These are phyloP conservation scores for Penicillium janthinellum DNA, from an alignment of 2,329 filamentous ascomycete species.

Conservation along the genomic window DNA sequence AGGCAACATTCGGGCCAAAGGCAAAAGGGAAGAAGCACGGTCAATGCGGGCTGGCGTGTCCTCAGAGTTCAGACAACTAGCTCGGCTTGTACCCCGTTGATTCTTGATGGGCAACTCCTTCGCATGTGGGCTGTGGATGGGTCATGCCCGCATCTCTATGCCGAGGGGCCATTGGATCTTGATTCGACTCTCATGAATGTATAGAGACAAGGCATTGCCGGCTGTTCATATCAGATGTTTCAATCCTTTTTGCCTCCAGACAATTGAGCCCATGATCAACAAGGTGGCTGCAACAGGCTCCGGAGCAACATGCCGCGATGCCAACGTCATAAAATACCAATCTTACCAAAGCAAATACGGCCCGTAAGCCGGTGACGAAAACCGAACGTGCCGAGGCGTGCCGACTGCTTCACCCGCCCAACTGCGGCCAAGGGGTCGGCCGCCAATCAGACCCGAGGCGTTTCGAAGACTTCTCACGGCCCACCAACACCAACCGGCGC, in stretches of 20 bases:
- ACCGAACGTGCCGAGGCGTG: constrained; percentile 40
- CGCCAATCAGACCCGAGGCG: constrained; percentile 32
- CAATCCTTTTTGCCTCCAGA: background rate
- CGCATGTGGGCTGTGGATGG: background rate
- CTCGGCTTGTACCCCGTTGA: constrained; percentile 19
- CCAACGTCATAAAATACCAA: constrained; percentile 28
- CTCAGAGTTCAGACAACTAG: background rate
- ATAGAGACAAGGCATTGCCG: background rate
- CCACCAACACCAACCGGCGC: constrained; percentile 26
- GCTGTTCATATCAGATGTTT: background rate
- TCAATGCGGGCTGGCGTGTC: constrained; percentile 3
- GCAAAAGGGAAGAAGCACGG: background rate
- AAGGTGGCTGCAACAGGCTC: constrained; percentile 1
- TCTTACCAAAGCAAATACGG: constrained; percentile 3
- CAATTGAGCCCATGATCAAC: background rate
- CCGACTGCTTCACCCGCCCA: constrained; percentile 33
- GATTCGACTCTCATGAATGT: no score
- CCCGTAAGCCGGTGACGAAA: constrained; percentile 29
- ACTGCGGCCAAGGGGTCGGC: constrained; percentile 10
- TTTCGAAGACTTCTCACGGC: constrained; percentile 28
- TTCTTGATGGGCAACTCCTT: background rate
- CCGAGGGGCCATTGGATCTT: background rate
- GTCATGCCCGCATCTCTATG: background rate
- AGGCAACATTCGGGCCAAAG: constrained; percentile 21
- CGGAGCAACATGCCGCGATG: constrained; percentile 15